phyloP scores from a whole-genome alignment of 257 asterid species.

The Parsonsia alboflavescens region DNA sequence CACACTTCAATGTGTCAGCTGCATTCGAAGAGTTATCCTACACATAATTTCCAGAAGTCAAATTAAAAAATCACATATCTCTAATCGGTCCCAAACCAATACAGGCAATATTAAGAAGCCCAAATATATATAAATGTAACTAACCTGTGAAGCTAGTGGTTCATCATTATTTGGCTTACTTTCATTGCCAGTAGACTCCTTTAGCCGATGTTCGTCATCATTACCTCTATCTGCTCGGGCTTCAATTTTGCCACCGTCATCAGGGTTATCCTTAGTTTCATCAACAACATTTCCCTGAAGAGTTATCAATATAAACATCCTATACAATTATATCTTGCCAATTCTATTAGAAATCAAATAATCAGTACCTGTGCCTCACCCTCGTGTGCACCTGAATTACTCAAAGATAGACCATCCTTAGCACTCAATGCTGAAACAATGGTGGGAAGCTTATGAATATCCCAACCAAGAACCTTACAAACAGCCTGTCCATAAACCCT shows the following conservation, averaged over 20 bases:
- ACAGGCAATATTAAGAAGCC: not conserved
- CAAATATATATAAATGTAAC: constrained; percentile 8
- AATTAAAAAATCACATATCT: not conserved
- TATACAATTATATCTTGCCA: not conserved
- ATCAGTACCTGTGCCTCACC: constrained; percentile 10
- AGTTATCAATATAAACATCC: not conserved
- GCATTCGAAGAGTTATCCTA: constrained; percentile 4
- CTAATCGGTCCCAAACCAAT: not conserved
- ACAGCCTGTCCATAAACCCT: constrained; percentile 62
- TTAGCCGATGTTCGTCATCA: constrained; percentile 18
- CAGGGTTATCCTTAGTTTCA: constrained; percentile 9
- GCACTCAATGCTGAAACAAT: constrained; percentile 35
- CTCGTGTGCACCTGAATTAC: constrained; percentile 16
- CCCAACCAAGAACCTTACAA: constrained; percentile 84
- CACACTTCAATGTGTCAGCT: not conserved
- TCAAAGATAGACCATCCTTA: not conserved
- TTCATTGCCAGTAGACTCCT: constrained; percentile 18
- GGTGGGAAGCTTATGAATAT: constrained; percentile 42
- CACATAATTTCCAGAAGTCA: constrained; percentile 11
- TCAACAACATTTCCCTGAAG: constrained; percentile 11
- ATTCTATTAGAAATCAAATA: not conserved
- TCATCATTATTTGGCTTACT: constrained; percentile 21
- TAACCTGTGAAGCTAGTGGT: constrained; percentile 26
- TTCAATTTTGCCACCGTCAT: constrained; percentile 11
- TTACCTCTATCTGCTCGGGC: constrained; percentile 11